Conservation (phyloP, 2,329 filamentous ascomycete genomes). For the Tolypocladium sp. region DNA sequence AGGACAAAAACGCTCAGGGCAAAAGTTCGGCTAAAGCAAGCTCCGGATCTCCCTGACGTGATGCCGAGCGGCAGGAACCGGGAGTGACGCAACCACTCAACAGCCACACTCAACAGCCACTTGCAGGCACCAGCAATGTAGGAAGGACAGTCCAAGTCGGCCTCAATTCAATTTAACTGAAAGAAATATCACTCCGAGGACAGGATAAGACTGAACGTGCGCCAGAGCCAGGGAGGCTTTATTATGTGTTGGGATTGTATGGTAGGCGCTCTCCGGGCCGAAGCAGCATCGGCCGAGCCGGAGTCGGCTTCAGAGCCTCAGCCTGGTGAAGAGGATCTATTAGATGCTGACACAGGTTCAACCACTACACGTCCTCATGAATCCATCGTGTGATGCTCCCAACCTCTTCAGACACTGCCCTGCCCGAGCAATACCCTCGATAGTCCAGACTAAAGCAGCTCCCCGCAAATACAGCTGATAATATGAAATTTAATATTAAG, state of each 20-base stretch:
- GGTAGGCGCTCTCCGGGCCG: not conserved
- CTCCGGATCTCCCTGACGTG: constrained; percentile 1
- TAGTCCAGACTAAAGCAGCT: not conserved
- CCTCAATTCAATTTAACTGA: not conserved
- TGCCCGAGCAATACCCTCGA: not conserved
- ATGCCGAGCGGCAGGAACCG: constrained; percentile 22
- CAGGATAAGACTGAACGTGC: not conserved
- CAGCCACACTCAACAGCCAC: not conserved
- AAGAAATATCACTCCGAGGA: not conserved
- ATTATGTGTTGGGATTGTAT: not conserved
- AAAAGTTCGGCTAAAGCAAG: constrained; percentile 32
- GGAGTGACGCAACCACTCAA: constrained; percentile 23
- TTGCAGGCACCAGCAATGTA: not conserved
- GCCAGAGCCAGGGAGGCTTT: not conserved
- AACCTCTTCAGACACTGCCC: not conserved
- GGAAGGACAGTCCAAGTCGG: not conserved
- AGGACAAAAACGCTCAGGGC: constrained; percentile 33
- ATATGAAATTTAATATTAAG: constrained; percentile 10
- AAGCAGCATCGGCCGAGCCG: not conserved
- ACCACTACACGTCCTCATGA: not conserved
- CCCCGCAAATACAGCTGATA: not conserved
- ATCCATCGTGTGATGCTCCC: not conserved
- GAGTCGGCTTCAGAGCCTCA: not conserved
- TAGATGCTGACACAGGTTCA: not conserved
- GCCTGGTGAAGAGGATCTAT: not conserved